These are phyloP conservation scores for Heteromeles arbutifolia DNA, from an alignment of 306 rosid species.

Conservation along the genomic window DNA sequence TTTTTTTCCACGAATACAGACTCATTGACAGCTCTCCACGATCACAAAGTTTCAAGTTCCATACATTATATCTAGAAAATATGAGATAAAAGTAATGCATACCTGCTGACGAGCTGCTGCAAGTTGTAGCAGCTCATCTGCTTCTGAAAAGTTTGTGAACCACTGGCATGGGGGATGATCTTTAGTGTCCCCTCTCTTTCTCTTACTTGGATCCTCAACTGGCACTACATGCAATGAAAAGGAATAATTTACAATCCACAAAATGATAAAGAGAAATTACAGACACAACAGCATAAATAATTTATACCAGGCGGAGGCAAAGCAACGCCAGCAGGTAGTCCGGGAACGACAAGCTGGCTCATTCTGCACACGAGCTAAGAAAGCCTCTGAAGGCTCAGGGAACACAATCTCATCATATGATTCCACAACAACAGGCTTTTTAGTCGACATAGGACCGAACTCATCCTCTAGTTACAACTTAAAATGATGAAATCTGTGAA, in stretches of 20 bases:
- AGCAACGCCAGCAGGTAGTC: constrained; percentile 53
- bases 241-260: constrained; percentile 7
- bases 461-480: constrained; percentile 79
- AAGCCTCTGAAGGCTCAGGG: constrained; percentile 67
- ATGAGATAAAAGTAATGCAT: background rate
- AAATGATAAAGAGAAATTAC: constrained; percentile 3
- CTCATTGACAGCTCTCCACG: background rate
- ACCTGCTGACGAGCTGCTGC: constrained; percentile 90
- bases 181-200: constrained; percentile 66
- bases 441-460: constrained; percentile 64
- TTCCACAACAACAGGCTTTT: constrained; percentile 73
- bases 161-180: constrained; percentile 60
- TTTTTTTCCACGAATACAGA: background rate
- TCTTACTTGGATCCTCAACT: constrained; percentile 54
- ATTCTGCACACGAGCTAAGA: constrained; percentile 53
- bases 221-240: constrained; percentile 39
- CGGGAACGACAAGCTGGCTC: constrained; percentile 46
- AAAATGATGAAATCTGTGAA: constrained; percentile 74
- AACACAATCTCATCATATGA: constrained; percentile 64
- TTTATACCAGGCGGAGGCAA: constrained; percentile 63
- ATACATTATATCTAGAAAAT: background rate
- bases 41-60: background rate
- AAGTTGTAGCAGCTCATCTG: constrained; percentile 76
- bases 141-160: constrained; percentile 75
- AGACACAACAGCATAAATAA: background rate